Percentiles rank a stretch among this genome's conserved stretches.
Evolutionary conservation across 2,329 filamentous ascomycete species (phyloP).

Genomic region (Grosmannia serpens): DNA sequence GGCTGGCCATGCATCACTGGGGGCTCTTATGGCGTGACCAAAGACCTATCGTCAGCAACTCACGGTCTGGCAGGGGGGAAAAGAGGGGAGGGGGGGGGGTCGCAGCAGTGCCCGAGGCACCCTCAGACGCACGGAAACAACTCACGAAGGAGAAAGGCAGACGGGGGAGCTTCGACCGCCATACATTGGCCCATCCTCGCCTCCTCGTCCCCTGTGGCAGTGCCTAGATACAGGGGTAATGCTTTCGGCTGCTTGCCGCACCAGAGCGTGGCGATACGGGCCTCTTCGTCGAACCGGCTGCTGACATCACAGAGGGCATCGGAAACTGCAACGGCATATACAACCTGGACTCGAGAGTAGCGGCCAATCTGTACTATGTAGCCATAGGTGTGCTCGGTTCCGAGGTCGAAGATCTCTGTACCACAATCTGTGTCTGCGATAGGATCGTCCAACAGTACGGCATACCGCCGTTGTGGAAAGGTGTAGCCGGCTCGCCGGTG

Average conservation of each 20-base stretch:
- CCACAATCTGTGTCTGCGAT: constrained; percentile 1
- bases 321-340: neutral
- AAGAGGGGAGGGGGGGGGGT: neutral
- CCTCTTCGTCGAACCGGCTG: constrained; percentile 4
- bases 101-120: too few relatives aligned
- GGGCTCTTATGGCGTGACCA: neutral
- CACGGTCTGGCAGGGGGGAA: neutral
- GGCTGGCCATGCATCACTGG: neutral
- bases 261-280: constrained; percentile 1
- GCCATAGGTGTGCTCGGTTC: neutral
- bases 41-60: neutral
- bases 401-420: neutral
- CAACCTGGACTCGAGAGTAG: constrained; percentile 5
- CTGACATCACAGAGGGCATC: neutral
- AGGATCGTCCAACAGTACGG: neutral
- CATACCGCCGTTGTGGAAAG: constrained; percentile 3
- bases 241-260: neutral
- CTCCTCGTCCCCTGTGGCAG: neutral
- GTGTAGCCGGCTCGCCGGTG: neutral
- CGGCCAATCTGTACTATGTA: constrained; percentile 1
- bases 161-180: neutral
- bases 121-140: neutral
- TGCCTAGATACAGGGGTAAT: neutral
- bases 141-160: neutral
- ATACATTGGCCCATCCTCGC: neutral